A percentile compares a stretch with the other conserved stretches of the same genome.
phyloP scores from a whole-genome alignment of 108 stramenopile species.

The Skeletonema potamos region DNA sequence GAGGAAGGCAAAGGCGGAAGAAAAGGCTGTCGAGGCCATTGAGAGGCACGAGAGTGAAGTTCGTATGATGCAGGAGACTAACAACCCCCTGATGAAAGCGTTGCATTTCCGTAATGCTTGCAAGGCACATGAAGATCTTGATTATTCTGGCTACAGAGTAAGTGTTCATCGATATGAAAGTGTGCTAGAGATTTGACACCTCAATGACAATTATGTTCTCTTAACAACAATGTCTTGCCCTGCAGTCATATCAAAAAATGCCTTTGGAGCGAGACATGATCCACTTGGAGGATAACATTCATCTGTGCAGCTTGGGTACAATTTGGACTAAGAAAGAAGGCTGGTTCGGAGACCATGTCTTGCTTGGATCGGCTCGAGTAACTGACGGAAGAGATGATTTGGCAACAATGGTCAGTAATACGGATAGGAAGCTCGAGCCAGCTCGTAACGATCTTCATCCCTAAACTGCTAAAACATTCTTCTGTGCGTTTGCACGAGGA shows the following conservation, averaged over 20 bases:
- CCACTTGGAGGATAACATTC: constrained; percentile 11
- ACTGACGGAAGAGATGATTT: constrained; percentile 16
- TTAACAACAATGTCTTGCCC: neutral
- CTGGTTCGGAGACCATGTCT: constrained; percentile 37
- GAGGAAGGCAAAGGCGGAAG: constrained; percentile 40
- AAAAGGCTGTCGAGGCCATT: constrained; percentile 38
- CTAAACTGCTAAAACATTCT: neutral
- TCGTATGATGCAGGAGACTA: constrained; percentile 50
- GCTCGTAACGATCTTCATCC: neutral
- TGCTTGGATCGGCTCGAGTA: constrained; percentile 36
- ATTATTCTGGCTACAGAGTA: constrained; percentile 30
- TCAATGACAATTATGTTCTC: neutral
- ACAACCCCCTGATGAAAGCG: constrained; percentile 63
- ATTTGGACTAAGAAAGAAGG: constrained; percentile 50
- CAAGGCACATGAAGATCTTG: constrained; percentile 42
- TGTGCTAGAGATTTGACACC: too few relatives aligned
- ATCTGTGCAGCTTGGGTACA: constrained; percentile 44
- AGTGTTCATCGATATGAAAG: neutral
- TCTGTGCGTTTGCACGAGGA: neutral
- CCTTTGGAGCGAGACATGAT: constrained; percentile 39
- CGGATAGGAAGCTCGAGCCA: constrained; percentile 4
- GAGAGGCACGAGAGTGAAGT: constrained; percentile 51
- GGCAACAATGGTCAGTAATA: constrained; percentile 15
- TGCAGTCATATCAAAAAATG: constrained; percentile 18
- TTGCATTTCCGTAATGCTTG: constrained; percentile 61